These are phyloP conservation scores for Stachybotrys echinatus DNA, from an alignment of 2,329 filamentous ascomycete genomes.

Conservation along the genomic window DNA sequence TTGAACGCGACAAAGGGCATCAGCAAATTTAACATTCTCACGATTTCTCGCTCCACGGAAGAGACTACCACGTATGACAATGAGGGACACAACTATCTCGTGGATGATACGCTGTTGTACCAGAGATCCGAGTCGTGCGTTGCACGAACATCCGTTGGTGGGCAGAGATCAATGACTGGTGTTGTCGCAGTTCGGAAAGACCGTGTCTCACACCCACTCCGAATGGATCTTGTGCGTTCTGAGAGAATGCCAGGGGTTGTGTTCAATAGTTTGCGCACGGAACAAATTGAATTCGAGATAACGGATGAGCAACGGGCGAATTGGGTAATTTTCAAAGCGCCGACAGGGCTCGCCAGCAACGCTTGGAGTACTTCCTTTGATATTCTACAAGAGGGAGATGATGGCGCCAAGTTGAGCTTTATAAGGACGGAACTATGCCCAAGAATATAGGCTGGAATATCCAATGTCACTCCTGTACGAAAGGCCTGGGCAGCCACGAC, in stretches of 20 bases:
- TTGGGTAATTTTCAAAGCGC: constrained; percentile 5
- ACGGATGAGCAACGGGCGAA: constrained; percentile 1
- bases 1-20: too few relatives aligned
- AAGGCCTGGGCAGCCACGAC: too few relatives aligned
- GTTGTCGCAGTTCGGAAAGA: constrained; percentile 2
- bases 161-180: constrained; percentile 4
- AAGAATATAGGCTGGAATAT: too few relatives aligned
- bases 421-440: constrained; percentile 9
- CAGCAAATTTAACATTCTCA: constrained; percentile 22
- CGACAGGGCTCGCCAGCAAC: constrained; percentile 2
- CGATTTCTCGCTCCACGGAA: constrained; percentile 15
- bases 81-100: constrained; percentile 18
- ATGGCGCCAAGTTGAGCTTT: constrained; percentile 5
- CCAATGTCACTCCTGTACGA: too few relatives aligned
- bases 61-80: constrained; percentile 16
- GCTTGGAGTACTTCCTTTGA: constrained; percentile 10
- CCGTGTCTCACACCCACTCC: neutral
- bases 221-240: constrained; percentile 7
- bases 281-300: constrained; percentile 3
- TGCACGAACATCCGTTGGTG: neutral
- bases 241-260: constrained; percentile 2
- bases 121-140: constrained; percentile 18
- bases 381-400: constrained; percentile 7
- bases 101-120: constrained; percentile 20
- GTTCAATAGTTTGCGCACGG: neutral